Percentiles rank a stretch among this genome's conserved stretches.
Conservation (phyloP, 495 filamentous ascomycete species). For the Penicillium maclennaniae region DNA sequence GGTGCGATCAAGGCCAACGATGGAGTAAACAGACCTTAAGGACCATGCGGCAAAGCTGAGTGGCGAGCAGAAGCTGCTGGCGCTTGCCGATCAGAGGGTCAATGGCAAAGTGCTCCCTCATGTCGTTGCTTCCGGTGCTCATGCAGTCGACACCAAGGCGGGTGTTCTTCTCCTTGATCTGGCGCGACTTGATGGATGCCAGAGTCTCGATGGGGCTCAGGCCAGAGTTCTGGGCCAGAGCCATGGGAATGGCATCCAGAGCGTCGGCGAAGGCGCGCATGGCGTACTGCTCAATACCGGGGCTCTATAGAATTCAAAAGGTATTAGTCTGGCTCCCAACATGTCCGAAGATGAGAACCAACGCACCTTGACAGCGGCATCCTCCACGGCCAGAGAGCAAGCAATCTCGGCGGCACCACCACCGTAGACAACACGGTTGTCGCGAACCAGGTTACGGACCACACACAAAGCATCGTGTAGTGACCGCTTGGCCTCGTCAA, state of each 20-base stretch:
- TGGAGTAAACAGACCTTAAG: conserved; percentile 70
- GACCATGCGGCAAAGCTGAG: conserved; percentile 98
- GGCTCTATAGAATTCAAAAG: conserved; percentile 51
- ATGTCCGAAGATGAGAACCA: not conserved
- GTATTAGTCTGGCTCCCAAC: conserved; percentile 6
- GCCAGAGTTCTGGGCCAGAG: conserved; percentile 94
- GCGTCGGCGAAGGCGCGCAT: conserved; percentile 98
- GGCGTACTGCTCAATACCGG: conserved; percentile 94
- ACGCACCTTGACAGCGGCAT: conserved; percentile 79
- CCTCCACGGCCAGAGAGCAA: conserved; percentile 92
- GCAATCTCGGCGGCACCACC: conserved; percentile 97
- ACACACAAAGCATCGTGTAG: conserved; percentile 97
- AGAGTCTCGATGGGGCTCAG: conserved; percentile 93
- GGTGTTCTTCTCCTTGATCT: conserved; percentile 83
- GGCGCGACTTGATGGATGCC: conserved; percentile 89
- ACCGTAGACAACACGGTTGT: conserved; percentile 98
- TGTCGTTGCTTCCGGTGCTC: conserved; percentile 88
- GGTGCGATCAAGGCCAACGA: not conserved
- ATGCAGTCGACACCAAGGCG: conserved; percentile 96
- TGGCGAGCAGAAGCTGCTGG: conserved; percentile 92
- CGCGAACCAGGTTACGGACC: conserved; percentile 89
- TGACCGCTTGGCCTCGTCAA: conserved; percentile 97
- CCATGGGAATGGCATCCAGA: conserved; percentile 92
- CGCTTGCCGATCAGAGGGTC: conserved; percentile 97
- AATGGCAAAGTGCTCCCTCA: conserved; percentile 96